Conservation (phyloP, 345 rosid genomes). For the Gossypium rotundifolium region DNA sequence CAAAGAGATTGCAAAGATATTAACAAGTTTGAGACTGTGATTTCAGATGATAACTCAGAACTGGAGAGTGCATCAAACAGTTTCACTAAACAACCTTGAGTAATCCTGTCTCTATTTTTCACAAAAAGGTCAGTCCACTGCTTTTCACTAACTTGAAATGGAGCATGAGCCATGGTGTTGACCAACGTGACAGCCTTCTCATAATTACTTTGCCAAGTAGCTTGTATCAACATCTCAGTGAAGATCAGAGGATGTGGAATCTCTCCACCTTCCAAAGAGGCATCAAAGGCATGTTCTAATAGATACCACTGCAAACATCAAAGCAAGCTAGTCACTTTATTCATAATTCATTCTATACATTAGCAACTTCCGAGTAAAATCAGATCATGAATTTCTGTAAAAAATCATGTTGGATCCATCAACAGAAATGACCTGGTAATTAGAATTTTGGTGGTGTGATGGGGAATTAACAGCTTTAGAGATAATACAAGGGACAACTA, state of each 20-base stretch:
- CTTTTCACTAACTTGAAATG: conserved; percentile 69
- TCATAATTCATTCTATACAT: neutral
- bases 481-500: neutral
- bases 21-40: conserved; percentile 53
- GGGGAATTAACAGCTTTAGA: neutral
- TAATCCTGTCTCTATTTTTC: conserved; percentile 35
- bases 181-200: conserved; percentile 55
- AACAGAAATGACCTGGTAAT: neutral
- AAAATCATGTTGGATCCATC: neutral
- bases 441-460: neutral
- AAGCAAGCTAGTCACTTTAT: conserved; percentile 7
- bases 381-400: neutral
- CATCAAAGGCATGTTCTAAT: conserved; percentile 80
- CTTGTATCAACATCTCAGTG: conserved; percentile 66
- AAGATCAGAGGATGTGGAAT: conserved; percentile 57
- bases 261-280: conserved; percentile 74
- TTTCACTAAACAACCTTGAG: conserved; percentile 33
- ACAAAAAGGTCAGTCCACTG: conserved; percentile 60
- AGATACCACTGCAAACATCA: conserved; percentile 55
- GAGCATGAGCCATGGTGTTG: conserved; percentile 58
- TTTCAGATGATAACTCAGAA: conserved; percentile 45
- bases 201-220: conserved; percentile 44
- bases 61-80: conserved; percentile 41
- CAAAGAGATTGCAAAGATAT: conserved; percentile 46
- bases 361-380: neutral